phyloP scores from a whole-genome alignment of 2,329 filamentous ascomycete genomes.

The Thelonectria olida region DNA sequence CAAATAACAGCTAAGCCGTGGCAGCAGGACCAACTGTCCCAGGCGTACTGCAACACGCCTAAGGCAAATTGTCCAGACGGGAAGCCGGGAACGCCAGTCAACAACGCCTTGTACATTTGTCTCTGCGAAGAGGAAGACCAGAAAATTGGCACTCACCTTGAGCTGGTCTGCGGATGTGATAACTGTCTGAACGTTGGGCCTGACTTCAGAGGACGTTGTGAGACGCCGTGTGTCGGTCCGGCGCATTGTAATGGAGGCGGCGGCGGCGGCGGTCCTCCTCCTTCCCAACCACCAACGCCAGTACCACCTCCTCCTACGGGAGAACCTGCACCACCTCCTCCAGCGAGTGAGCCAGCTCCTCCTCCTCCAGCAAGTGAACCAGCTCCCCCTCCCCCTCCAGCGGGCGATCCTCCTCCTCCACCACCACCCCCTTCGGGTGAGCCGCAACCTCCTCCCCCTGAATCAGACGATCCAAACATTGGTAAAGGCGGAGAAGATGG shows the following conservation, averaged over 20 bases:
- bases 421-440: background rate
- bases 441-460: background rate
- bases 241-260: background rate
- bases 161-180: conserved; percentile 52
- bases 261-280: background rate
- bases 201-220: conserved; percentile 51
- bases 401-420: background rate
- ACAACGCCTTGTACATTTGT: conserved; percentile 50
- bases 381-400: background rate
- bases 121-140: conserved; percentile 47
- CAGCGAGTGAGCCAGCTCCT: background rate
- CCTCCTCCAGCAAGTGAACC: background rate
- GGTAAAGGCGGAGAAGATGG: background rate
- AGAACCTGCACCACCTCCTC: background rate
- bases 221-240: conserved; percentile 46
- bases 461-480: background rate
- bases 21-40: conserved; percentile 43
- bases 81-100: conserved; percentile 43
- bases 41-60: conserved; percentile 50
- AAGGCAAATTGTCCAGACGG: conserved; percentile 45
- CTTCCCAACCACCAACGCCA: background rate
- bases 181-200: conserved; percentile 50
- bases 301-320: background rate
- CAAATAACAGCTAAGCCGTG: conserved; percentile 43
- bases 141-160: conserved; percentile 45